These are phyloP conservation scores for Linnemannia zychae DNA, from an alignment of 192 early-diverging fungal genomes.

Conservation along the genomic window DNA sequence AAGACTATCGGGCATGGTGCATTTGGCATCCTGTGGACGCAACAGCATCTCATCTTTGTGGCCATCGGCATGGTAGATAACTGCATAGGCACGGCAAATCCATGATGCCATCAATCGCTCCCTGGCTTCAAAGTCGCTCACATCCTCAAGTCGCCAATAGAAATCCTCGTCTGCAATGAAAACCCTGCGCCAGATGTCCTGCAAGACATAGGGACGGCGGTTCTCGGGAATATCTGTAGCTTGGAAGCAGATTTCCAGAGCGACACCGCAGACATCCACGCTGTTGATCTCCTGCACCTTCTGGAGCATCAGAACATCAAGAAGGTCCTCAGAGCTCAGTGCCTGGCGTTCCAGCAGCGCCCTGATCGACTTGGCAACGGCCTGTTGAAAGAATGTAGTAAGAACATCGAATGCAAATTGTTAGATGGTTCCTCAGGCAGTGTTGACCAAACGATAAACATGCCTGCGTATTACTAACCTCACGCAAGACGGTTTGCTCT, in stretches of 20 bases:
- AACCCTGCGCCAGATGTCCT: constrained; percentile 54
- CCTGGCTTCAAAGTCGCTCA: constrained; percentile 29
- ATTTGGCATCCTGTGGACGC: constrained; percentile 33
- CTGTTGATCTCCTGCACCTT: constrained; percentile 23
- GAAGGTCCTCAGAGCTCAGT: constrained; percentile 34
- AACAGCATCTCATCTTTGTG: constrained; percentile 32
- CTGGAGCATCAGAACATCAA: constrained; percentile 43
- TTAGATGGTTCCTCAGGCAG: not conserved
- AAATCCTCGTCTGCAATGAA: constrained; percentile 23
- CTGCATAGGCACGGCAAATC: constrained; percentile 40
- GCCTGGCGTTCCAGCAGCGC: constrained; percentile 29
- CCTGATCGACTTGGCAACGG: not conserved
- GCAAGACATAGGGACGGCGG: constrained; percentile 40
- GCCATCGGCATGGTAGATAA: constrained; percentile 34
- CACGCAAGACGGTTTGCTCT: constrained; percentile 20
- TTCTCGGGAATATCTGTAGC: constrained; percentile 45
- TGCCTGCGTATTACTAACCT: constrained; percentile 3
- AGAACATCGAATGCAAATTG: not conserved
- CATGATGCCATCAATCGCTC: constrained; percentile 31
- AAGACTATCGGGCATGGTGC: constrained; percentile 30
- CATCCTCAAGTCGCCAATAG: constrained; percentile 30
- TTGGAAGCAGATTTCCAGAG: constrained; percentile 39
- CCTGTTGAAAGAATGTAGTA: not conserved
- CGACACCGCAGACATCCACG: constrained; percentile 26
- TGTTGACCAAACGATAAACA: not conserved